Percentiles rank a stretch among this genome's conserved stretches.
These are phyloP conservation scores for Paecilomyces formosus DNA, from an alignment of 2,329 filamentous ascomycete species.

Conservation along the genomic window DNA sequence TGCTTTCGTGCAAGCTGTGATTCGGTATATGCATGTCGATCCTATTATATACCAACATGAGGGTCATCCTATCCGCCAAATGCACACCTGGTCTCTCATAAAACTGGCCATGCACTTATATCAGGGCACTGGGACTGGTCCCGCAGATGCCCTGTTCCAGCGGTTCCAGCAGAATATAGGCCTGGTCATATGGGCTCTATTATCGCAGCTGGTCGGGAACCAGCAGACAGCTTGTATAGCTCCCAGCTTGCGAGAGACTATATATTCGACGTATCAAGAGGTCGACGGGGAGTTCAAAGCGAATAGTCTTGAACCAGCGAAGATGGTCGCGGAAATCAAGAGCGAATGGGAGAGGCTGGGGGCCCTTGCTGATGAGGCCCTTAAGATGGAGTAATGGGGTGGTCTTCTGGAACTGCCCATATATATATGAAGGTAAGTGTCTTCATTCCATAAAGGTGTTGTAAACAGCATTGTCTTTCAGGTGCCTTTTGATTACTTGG, in stretches of 20 bases:
- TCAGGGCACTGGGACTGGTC: conserved; percentile 13
- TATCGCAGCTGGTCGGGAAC: conserved; percentile 18
- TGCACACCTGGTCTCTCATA: conserved; percentile 34
- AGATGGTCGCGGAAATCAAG: conserved; percentile 14
- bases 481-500: neutral
- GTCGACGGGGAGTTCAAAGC: conserved; percentile 19
- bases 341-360: conserved; percentile 46
- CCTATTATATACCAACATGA: conserved; percentile 43
- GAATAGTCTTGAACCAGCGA: conserved; percentile 18
- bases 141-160: conserved; percentile 12
- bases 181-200: conserved; percentile 26
- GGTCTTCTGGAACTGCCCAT: neutral
- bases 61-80: conserved; percentile 48
- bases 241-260: conserved; percentile 21
- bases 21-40: conserved; percentile 45
- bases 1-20: conserved; percentile 45
- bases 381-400: conserved; percentile 13
- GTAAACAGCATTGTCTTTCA: neutral
- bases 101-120: conserved; percentile 21
- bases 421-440: neutral
- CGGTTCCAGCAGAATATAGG: conserved; percentile 20
- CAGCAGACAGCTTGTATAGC: conserved; percentile 19
- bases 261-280: conserved; percentile 16
- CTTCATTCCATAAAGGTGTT: neutral
- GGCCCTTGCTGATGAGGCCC: conserved; percentile 17